These are phyloP conservation scores for Eucalyptus tenuipes DNA, from an alignment of 345 rosid species.

Conservation along the genomic window DNA sequence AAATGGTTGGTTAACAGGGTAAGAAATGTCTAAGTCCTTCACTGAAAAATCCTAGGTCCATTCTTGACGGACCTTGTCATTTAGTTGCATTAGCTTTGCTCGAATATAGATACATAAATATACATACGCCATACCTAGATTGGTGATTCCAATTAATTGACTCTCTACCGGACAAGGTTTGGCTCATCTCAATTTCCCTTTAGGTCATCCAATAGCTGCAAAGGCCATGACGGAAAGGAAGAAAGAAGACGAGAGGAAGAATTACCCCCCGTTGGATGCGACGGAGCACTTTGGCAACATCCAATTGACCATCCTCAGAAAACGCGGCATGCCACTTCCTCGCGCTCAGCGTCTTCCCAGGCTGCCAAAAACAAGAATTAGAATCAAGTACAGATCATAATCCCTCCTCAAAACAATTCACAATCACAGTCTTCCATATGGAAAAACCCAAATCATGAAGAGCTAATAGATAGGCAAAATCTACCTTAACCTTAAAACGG, in stretches of 20 bases:
- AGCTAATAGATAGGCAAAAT: neutral
- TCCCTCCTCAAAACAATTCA: neutral
- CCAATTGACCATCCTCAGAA: constrained; percentile 74
- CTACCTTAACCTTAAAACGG: constrained; percentile 68
- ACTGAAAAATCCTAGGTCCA: neutral
- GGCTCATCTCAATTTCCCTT: neutral
- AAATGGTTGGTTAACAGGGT: neutral
- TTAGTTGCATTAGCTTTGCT: neutral
- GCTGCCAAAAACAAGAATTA: constrained; percentile 14
- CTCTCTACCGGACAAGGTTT: neutral
- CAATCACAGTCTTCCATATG: neutral
- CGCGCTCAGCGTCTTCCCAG: constrained; percentile 84
- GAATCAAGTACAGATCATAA: neutral
- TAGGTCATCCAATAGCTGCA: neutral
- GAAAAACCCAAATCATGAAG: neutral
- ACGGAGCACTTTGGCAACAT: constrained; percentile 73
- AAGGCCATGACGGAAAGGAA: neutral
- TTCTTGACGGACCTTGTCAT: neutral
- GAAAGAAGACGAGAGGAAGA: neutral
- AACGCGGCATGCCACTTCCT: constrained; percentile 92
- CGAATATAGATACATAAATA: neutral
- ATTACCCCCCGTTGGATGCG: constrained; percentile 88
- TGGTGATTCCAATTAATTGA: neutral
- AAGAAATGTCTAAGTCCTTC: neutral
- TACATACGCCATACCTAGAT: neutral